These are phyloP conservation scores for Alternaria solani DNA, from an alignment of 2,329 filamentous ascomycete genomes.

Conservation along the genomic window DNA sequence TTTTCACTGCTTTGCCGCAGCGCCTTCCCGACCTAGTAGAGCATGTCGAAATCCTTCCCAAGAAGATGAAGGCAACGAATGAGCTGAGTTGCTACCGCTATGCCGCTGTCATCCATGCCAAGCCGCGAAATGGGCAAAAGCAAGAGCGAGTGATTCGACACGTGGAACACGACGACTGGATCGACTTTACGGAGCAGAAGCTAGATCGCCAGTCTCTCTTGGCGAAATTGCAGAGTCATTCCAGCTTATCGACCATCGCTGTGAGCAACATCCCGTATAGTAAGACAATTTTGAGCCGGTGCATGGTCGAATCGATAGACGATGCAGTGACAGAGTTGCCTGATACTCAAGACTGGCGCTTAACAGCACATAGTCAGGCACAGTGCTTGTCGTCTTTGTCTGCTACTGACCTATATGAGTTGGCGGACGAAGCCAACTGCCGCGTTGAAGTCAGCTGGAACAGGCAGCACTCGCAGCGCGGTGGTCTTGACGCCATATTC, in stretches of 20 bases:
- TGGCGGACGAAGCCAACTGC: conserved; percentile 1
- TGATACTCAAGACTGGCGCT: neutral
- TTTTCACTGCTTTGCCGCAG: conserved; percentile 8
- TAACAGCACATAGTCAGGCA: neutral
- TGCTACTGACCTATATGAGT: neutral
- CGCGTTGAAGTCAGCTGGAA: conserved; percentile 8
- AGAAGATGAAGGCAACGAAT: conserved; percentile 19
- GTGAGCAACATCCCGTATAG: conserved; percentile 6
- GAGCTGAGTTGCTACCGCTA: conserved; percentile 19
- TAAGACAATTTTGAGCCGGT: neutral
- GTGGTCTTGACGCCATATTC: conserved; percentile 9
- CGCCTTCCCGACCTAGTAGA: conserved; percentile 1
- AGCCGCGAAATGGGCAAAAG: neutral
- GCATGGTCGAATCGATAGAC: neutral
- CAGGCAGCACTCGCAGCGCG: conserved; percentile 7
- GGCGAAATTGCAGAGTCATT: neutral
- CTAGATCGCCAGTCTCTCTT: neutral
- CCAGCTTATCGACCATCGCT: neutral
- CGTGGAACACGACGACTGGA: too few species aligned
- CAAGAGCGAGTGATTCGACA: neutral
- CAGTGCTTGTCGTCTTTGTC: neutral
- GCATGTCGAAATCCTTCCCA: conserved; percentile 19
- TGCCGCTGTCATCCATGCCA: conserved; percentile 12
- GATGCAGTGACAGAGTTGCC: neutral
- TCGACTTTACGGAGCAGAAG: neutral